Evolutionary conservation across 768 basidiomycete species (phyloP).

Genomic region (Asterophora parasitica): DNA sequence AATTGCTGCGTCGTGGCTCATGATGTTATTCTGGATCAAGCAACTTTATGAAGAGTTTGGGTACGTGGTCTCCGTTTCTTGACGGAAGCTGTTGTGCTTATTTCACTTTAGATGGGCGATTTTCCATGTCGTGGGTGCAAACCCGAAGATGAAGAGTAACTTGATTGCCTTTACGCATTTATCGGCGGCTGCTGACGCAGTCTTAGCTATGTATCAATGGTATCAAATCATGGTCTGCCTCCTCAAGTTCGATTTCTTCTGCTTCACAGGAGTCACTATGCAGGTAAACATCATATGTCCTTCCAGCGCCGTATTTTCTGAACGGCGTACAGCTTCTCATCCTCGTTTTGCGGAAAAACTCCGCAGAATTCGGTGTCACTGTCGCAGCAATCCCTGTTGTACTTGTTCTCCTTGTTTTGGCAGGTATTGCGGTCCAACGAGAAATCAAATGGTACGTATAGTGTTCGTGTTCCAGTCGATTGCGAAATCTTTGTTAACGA

Average conservation of each 20-base stretch:
- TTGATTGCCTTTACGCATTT: not conserved
- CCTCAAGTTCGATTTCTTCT: conserved; percentile 88
- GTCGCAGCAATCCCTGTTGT: conserved; percentile 81
- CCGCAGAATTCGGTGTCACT: conserved; percentile 78
- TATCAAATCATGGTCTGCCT: conserved; percentile 87
- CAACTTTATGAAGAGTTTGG: conserved; percentile 79
- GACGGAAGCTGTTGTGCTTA: conserved; percentile 3
- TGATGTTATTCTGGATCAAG: conserved; percentile 64
- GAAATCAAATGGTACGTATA: conserved; percentile 70
- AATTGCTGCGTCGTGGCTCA: conserved; percentile 61
- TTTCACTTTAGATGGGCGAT: conserved; percentile 68
- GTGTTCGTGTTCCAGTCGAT: not conserved
- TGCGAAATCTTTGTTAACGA: not conserved
- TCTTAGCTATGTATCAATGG: conserved; percentile 78
- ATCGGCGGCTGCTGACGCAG: conserved; percentile 1
- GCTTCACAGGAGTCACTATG: conserved; percentile 83
- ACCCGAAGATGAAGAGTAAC: conserved; percentile 79
- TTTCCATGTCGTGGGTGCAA: conserved; percentile 85
- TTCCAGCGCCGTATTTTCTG: conserved; percentile 1
- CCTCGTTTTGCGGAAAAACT: conserved; percentile 57
- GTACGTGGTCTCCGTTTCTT: conserved; percentile 35
- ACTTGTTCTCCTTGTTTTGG: conserved; percentile 57
- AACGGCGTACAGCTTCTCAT: conserved; percentile 62
- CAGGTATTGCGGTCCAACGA: conserved; percentile 67
- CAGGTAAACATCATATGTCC: conserved; percentile 42